These are phyloP conservation scores for Kluyveromyces siamensis DNA, from an alignment of 805 yeast genomes.

Conservation along the genomic window DNA sequence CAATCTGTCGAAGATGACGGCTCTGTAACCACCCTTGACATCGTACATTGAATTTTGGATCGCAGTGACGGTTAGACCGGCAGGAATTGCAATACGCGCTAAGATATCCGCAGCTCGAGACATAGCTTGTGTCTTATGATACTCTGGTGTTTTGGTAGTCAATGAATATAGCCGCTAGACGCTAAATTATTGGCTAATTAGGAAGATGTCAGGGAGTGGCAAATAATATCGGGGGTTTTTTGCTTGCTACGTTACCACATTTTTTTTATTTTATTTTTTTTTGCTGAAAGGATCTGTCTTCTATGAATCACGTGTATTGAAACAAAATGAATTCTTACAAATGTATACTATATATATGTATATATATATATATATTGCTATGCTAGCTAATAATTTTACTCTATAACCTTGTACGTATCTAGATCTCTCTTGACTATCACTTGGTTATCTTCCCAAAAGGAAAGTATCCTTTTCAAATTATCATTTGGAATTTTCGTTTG, in stretches of 20 bases:
- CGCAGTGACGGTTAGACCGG: slow-evolving; percentile 58
- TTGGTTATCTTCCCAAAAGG: not conserved
- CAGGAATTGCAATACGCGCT: slow-evolving; percentile 53
- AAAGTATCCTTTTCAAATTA: not conserved
- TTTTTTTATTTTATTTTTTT: not conserved
- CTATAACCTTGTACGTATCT: not conserved
- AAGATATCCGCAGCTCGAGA: slow-evolving; percentile 21
- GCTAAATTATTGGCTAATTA: too few relatives aligned
- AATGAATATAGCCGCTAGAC: too few relatives aligned
- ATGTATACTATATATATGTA: too few relatives aligned
- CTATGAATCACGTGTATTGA: too few relatives aligned
- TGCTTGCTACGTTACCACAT: not conserved
- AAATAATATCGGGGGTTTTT: not conserved
- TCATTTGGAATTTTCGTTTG: not conserved
- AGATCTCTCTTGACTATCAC: not conserved
- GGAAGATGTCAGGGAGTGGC: too few relatives aligned
- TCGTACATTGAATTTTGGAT: slow-evolving; percentile 84
- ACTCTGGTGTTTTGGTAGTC: not conserved
- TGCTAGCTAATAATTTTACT: not conserved
- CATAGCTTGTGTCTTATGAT: not conserved
- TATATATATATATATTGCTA: too few relatives aligned
- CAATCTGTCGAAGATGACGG: slow-evolving; percentile 88
- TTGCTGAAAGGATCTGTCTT: not conserved
- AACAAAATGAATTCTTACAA: too few relatives aligned
- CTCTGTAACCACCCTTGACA: slow-evolving; percentile 93